Conservation (phyloP, 2,329 filamentous ascomycete genomes). For the Mycosphaerella arachidis region DNA sequence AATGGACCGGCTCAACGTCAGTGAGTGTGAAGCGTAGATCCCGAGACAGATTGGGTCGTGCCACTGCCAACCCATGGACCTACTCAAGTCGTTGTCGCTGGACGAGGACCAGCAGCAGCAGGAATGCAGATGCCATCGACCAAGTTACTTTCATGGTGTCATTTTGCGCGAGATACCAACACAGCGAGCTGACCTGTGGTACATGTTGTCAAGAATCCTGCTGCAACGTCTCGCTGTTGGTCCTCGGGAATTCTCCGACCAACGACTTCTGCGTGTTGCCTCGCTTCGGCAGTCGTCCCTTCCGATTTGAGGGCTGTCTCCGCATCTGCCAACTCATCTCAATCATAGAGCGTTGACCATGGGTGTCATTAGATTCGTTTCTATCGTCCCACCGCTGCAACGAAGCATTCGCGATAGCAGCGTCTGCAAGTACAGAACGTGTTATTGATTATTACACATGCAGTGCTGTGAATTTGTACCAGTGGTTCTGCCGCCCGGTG, state of each 20-base stretch:
- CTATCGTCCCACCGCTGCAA: not conserved
- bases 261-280: not conserved
- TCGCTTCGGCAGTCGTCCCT: not conserved
- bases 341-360: not conserved
- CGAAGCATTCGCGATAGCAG: not conserved
- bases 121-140: not conserved
- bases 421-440: not conserved
- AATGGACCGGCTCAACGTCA: not conserved
- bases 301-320: not conserved
- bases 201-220: not conserved
- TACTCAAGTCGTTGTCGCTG: not conserved
- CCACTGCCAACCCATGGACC: not conserved
- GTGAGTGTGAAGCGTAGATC: not conserved
- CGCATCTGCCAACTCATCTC: not conserved
- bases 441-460: not conserved
- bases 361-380: not conserved
- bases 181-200: not conserved
- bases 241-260: not conserved
- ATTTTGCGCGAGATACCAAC: not conserved
- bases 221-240: not conserved
- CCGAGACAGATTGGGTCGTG: not conserved
- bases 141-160: not conserved
- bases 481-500: not conserved
- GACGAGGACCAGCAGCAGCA: not conserved
- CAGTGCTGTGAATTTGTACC: not conserved